A percentile compares a stretch with the other conserved stretches of the same genome.
Conservation (phyloP, 2,329 filamentous ascomycete species). For the Neurospora sp. region DNA sequence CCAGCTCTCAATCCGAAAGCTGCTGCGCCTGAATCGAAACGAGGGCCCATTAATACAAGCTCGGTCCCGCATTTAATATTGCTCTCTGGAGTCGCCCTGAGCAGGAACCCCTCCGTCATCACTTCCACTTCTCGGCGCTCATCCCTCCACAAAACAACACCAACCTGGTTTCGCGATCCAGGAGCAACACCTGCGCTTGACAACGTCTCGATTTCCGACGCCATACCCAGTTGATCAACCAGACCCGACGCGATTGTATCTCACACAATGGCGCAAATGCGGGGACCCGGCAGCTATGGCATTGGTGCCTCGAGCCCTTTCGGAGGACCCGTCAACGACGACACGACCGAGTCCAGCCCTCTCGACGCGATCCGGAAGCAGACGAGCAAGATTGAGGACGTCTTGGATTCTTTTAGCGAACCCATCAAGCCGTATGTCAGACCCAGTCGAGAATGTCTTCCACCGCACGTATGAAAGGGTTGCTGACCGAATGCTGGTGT, state of each 20-base stretch:
- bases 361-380: constrained; percentile 87
- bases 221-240: background rate
- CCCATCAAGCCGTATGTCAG: constrained; percentile 83
- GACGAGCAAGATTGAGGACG: constrained; percentile 97
- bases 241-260: background rate
- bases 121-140: background rate
- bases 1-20: background rate
- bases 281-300: constrained; percentile 72
- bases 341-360: constrained; percentile 56
- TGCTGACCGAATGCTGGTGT: constrained; percentile 16
- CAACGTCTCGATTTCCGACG: background rate
- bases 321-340: constrained; percentile 49
- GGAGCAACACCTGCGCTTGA: background rate
- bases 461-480: background rate
- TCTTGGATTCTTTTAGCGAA: constrained; percentile 77
- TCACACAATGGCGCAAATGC: constrained; percentile 32
- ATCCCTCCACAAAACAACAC: background rate
- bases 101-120: background rate
- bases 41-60: background rate
- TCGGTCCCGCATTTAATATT: background rate
- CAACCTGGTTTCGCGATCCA: background rate
- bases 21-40: background rate
- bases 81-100: background rate
- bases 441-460: constrained; percentile 4
- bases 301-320: constrained; percentile 62